Evolutionary conservation across 345 rosid species (phyloP), one percentile per base, ranked within the genome.

Genomic region (Melaleuca alternifolia): DNA sequence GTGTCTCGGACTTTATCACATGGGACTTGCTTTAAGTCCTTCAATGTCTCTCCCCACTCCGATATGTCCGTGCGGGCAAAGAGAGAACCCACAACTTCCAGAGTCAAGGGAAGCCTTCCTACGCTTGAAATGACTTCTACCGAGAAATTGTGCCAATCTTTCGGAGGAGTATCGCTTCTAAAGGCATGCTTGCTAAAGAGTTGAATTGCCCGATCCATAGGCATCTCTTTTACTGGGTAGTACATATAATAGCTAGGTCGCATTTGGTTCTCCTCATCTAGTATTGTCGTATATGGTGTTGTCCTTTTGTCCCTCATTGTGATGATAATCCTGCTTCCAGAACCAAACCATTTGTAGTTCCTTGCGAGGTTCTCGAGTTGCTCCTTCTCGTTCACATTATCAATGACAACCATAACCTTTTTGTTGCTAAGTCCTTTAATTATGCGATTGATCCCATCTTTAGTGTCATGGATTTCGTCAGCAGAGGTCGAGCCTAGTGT

Each of bases 221-320:
- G 6, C 61, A 56, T 56, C 13, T 24, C 28, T 0, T 56, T 56
- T 56, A 56, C 61, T 10, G 6, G 0, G 61, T 56, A 6, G 0
- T 6, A 3, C 61, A 24, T 9, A 28, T 56, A 56, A 23, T 56
- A 23, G 0, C 14, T 0, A 0, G 13, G 61, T 56, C 1, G 26
- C 0, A 0, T 21, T 54, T 54, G 61, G 0, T 10, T 56, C 6
- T 23, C n/a, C 13, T 56, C n/a, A n/a, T n/a, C n/a, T n/a, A n/a
- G n/a, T n/a, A n/a, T n/a, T n/a, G n/a, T n/a, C n/a, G n/a, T n/a
- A n/a, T n/a, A n/a, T n/a, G n/a, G n/a, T n/a, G n/a, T n/a, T n/a
- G n/a, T n/a, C n/a, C n/a, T n/a, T n/a, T n/a, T n/a, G n/a, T n/a
- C n/a, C n/a, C n/a, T n/a, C n/a, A n/a, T n/a, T 54, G 59, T 54